These are phyloP conservation scores for Erysimum cheiri DNA, from an alignment of 441 rosid species.

Conservation along the genomic window DNA sequence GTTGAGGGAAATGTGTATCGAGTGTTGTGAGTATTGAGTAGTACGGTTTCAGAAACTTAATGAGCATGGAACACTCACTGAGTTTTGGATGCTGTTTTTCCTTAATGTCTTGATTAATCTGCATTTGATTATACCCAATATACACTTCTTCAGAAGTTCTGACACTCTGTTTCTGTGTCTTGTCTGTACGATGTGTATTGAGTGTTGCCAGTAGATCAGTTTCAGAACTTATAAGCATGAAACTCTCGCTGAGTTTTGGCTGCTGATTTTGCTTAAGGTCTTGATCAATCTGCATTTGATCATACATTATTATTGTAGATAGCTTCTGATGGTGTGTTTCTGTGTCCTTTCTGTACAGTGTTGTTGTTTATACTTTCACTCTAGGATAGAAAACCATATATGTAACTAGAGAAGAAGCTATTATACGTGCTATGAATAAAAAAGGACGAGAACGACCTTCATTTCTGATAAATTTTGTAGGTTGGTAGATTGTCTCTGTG, in stretches of 20 bases:
- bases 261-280: neutral
- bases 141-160: neutral
- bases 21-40: conserved; percentile 11
- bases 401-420: conserved; percentile 9
- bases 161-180: neutral
- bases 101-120: neutral
- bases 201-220: conserved; percentile 5
- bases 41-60: conserved; percentile 1
- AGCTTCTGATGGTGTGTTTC: neutral
- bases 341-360: conserved; percentile 2
- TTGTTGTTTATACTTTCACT: conserved; percentile 2
- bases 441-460: neutral
- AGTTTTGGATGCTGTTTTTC: neutral
- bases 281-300: neutral
- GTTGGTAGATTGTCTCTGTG: neutral
- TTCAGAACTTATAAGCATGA: conserved; percentile 10
- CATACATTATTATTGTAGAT: neutral
- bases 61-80: neutral
- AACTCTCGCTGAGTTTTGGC: neutral
- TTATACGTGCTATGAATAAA: neutral
- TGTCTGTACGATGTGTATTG: conserved; percentile 11
- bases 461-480: neutral
- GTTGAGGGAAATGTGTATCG: conserved; percentile 3
- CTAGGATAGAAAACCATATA: conserved; percentile 6
- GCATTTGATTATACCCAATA: neutral